Evolutionary conservation across 768 basidiomycete genomes (phyloP).

Genomic region (Podaxis sp.): DNA sequence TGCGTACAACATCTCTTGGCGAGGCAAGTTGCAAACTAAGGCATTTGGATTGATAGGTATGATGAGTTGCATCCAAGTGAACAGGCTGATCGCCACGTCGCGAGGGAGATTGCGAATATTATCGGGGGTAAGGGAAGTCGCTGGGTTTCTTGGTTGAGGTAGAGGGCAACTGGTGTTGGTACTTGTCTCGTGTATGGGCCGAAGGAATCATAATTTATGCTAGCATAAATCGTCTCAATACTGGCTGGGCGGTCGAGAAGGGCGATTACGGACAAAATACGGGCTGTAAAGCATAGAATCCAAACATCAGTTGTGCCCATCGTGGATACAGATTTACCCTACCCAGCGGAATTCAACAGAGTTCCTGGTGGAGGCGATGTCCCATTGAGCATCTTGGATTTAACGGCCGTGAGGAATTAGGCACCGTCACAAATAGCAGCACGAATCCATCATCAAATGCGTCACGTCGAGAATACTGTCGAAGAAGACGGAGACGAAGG

Average conservation of each 20-base stretch:
- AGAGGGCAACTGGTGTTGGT: neutral
- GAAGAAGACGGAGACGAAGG: neutral
- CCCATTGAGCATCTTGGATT: too few species aligned
- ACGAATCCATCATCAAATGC: neutral
- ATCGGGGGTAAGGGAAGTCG: slow-evolving; percentile 33
- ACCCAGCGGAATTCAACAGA: too few species aligned
- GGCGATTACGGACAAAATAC: too few species aligned
- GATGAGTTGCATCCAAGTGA: slow-evolving; percentile 65
- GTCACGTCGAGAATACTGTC: neutral
- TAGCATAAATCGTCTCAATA: neutral
- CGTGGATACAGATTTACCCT: too few species aligned
- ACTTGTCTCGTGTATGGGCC: neutral
- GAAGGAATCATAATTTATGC: neutral
- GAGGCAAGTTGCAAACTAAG: neutral
- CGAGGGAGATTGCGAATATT: slow-evolving; percentile 47
- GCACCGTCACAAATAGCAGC: neutral
- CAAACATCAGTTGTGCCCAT: too few species aligned
- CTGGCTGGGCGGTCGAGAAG: neutral
- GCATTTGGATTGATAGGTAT: slow-evolving; percentile 29
- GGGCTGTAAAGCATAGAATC: too few species aligned
- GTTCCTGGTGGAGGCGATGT: too few species aligned
- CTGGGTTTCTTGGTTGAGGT: slow-evolving; percentile 57
- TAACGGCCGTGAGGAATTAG: neutral
- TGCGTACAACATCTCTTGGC: slow-evolving; percentile 25
- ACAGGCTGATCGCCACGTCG: slow-evolving; percentile 55